Base-by-base conservation (phyloP, 805 yeast species). In the Tetrapisispora iriomotensis region DNA sequence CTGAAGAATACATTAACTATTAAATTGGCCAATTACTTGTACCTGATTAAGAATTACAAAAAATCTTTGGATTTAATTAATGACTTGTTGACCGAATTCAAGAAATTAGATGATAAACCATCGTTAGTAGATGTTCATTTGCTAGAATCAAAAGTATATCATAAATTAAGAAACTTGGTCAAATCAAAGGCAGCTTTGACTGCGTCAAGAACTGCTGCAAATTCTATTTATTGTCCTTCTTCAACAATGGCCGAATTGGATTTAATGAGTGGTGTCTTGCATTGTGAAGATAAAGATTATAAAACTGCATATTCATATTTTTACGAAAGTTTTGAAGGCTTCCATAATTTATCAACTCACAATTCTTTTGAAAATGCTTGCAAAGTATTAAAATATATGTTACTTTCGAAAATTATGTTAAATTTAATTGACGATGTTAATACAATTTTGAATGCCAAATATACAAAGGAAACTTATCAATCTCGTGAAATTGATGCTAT, bases 171-270 rank as follows among this genome's bases (percentile, higher is more conserved):
- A 60, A 92, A 92, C 61, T 72, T 84, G 53, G 82, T 96, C 5
- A 92, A 90, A 65, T 75, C 95, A 5, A 77, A 84, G 53, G 96
- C 97, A 7, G 79, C 96, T 2, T 70, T 92, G 51, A 87, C 97
- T 2, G 79, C 94, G 34, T 96, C 98, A 2, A 76, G 97, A 62
- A 92, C 98, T 0, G 82, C 94, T 3, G 98, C 98, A n/a, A 94
- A 92, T 61, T 75, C 96, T 18, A 85, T 92, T 38, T 94, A 88
- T 66, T 84, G 95, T 53, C 95, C 97, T 8, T 83, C 96, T n/a
- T 68, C 79, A 37, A 72, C 82, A 51, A 95, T 92, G 64, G 97
- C 97, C 1, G 95, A 87, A 57, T 72, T 92, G 40, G 99, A 92
- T 60, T 75, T 85, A 65, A 87, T 90, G 80, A 80, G 94, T 58